These are phyloP conservation scores for Talaromyces liani DNA, from an alignment of 495 filamentous ascomycete genomes.

Conservation along the genomic window DNA sequence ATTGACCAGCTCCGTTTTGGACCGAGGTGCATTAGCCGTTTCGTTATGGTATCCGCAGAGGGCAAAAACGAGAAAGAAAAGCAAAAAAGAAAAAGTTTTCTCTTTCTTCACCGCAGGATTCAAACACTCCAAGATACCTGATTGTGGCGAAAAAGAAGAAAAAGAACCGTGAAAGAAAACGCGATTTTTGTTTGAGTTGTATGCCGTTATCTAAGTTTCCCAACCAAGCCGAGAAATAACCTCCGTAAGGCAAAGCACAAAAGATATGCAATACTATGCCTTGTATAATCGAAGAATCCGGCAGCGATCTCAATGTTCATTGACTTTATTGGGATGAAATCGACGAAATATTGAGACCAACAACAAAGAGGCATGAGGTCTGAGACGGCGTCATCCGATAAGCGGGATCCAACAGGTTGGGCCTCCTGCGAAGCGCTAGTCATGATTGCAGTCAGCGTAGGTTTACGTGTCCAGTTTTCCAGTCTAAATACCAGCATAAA, in stretches of 20 bases:
- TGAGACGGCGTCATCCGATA: neutral
- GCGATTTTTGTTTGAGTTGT: neutral
- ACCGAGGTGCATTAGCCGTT: neutral
- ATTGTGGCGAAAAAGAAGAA: neutral
- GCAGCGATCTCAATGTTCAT: neutral
- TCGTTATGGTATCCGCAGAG: neutral
- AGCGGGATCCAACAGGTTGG: neutral
- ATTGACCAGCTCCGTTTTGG: neutral
- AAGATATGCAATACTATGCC: neutral
- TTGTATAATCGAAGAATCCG: neutral
- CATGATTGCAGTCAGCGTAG: neutral
- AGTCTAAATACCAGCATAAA: neutral
- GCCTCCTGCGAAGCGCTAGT: neutral
- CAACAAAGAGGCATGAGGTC: neutral
- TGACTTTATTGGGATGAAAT: neutral
- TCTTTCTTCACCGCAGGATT: neutral
- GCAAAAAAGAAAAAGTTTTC: neutral
- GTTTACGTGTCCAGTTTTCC: neutral
- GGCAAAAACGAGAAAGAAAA: neutral
- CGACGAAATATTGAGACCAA: neutral
- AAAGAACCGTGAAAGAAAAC: neutral
- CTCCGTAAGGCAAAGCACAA: neutral
- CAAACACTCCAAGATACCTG: neutral
- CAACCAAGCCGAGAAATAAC: neutral
- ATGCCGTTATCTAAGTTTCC: neutral